phyloP scores from a whole-genome alignment of 768 basidiomycete species.

The Suillus fuscotomentosus region DNA sequence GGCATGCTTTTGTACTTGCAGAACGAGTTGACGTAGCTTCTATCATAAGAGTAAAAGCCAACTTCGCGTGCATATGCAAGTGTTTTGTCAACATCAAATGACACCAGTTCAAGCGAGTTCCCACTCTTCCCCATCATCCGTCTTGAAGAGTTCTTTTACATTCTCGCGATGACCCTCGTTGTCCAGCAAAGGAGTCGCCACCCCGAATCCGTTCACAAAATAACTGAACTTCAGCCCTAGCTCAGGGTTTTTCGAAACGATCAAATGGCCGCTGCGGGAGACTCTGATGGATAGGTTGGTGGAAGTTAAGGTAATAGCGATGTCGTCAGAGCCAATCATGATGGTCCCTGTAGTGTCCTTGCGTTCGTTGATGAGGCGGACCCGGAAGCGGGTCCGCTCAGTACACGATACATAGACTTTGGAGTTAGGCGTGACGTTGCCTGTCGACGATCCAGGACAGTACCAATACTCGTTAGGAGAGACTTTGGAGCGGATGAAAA shows the following conservation, averaged over 20 bases:
- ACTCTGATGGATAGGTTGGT: neutral
- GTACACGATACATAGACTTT: neutral
- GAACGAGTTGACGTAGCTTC: slow-evolving; percentile 65
- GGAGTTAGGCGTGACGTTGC: neutral
- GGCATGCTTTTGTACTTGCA: slow-evolving; percentile 80
- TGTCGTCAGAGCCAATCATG: slow-evolving; percentile 1
- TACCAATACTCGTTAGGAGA: slow-evolving; percentile 2
- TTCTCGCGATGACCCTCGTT: neutral
- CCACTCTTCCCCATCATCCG: neutral
- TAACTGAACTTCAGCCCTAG: neutral
- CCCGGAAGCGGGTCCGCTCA: neutral
- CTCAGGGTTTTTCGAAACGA: neutral
- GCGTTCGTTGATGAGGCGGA: neutral
- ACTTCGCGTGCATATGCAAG: neutral
- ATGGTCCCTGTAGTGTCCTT: neutral
- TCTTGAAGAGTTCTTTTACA: neutral
- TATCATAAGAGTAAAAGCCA: slow-evolving; percentile 20
- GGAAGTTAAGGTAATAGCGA: neutral
- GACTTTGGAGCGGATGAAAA: slow-evolving; percentile 1
- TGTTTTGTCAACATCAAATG: neutral
- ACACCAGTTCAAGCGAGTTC: neutral
- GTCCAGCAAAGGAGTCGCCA: neutral
- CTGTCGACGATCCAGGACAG: neutral
- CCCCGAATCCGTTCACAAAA: neutral
- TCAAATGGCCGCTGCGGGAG: neutral